phyloP scores from a whole-genome alignment of 495 filamentous ascomycete species.

The Xylaria telfairii region DNA sequence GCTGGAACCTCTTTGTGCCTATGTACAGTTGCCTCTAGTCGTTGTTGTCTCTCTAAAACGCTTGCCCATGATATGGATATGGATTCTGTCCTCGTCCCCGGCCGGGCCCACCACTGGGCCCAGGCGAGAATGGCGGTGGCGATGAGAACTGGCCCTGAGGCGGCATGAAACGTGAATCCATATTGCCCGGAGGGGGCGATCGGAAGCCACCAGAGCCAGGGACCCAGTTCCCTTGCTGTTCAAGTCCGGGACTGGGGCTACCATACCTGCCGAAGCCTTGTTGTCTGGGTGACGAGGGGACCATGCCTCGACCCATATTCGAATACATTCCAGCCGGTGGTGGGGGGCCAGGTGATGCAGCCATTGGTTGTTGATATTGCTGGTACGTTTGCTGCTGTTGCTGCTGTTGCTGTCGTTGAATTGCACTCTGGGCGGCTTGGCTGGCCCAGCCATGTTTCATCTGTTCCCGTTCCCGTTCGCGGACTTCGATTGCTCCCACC shows the following conservation, averaged over 20 bases:
- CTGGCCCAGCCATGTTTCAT: constrained; percentile 74
- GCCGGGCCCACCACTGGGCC: constrained; percentile 1
- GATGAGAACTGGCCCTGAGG: constrained; percentile 38
- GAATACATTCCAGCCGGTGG: constrained; percentile 44
- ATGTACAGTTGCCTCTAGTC: not conserved
- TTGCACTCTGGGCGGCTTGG: constrained; percentile 79
- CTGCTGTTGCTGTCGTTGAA: constrained; percentile 71
- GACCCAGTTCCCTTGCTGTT: constrained; percentile 35
- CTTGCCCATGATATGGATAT: constrained; percentile 48
- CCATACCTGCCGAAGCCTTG: constrained; percentile 29
- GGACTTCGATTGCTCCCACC: constrained; percentile 75
- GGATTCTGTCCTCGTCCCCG: constrained; percentile 38
- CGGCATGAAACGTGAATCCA: constrained; percentile 35
- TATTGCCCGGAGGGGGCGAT: constrained; percentile 36
- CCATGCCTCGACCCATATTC: constrained; percentile 34
- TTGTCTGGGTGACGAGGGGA: constrained; percentile 28
- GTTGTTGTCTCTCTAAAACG: constrained; percentile 38
- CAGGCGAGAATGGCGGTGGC: constrained; percentile 18
- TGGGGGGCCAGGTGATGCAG: constrained; percentile 31
- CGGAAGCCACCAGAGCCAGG: constrained; percentile 40
- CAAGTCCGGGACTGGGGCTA: constrained; percentile 28
- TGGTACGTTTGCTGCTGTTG: constrained; percentile 64
- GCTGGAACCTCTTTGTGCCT: not conserved
- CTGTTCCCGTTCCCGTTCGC: constrained; percentile 74
- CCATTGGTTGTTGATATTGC: constrained; percentile 43